These are phyloP conservation scores for Termitomyces sp. DNA, from an alignment of 768 basidiomycete genomes.

Conservation along the genomic window DNA sequence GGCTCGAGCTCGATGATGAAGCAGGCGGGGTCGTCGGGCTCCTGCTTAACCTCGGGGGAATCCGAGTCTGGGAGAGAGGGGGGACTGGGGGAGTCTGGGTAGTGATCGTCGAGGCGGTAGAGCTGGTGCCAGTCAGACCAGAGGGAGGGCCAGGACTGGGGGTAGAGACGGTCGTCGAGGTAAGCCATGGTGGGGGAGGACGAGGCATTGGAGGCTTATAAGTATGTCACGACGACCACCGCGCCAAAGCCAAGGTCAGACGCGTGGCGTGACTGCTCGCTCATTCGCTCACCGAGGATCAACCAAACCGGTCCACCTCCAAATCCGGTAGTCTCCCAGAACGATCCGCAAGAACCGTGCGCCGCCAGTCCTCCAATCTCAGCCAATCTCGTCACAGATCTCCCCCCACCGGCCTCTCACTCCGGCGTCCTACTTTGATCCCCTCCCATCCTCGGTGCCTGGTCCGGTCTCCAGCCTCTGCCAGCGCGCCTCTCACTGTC, in stretches of 20 bases:
- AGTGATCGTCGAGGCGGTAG: slow-evolving; percentile 3
- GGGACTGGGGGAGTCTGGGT: too few relatives aligned
- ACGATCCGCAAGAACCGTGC: slow-evolving; percentile 17
- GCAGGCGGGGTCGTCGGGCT: slow-evolving; percentile 32
- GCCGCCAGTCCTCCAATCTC: slow-evolving; percentile 7
- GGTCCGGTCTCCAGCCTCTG: too few relatives aligned
- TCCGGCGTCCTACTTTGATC: slow-evolving; percentile 5
- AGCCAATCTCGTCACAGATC: neutral
- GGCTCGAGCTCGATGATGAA: slow-evolving; percentile 41
- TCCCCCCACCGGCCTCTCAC: neutral
- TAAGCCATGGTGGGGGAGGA: neutral
- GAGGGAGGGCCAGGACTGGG: too few relatives aligned
- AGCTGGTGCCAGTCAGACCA: neutral
- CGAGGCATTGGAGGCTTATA: slow-evolving; percentile 8
- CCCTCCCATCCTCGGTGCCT: neutral
- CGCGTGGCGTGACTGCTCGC: neutral
- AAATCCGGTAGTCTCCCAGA: slow-evolving; percentile 6
- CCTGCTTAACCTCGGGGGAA: slow-evolving; percentile 29
- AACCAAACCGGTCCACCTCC: slow-evolving; percentile 13
- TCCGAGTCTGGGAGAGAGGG: too few relatives aligned
- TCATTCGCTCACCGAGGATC: slow-evolving; percentile 26
- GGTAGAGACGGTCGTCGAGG: neutral
- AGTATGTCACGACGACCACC: neutral
- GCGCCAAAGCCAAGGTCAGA: neutral
- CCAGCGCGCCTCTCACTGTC: too few relatives aligned